A percentile compares a stretch with the other conserved stretches of the same genome.
phyloP scores from a whole-genome alignment of 192 early-diverging fungal genomes.

The Coemansia sp. region DNA sequence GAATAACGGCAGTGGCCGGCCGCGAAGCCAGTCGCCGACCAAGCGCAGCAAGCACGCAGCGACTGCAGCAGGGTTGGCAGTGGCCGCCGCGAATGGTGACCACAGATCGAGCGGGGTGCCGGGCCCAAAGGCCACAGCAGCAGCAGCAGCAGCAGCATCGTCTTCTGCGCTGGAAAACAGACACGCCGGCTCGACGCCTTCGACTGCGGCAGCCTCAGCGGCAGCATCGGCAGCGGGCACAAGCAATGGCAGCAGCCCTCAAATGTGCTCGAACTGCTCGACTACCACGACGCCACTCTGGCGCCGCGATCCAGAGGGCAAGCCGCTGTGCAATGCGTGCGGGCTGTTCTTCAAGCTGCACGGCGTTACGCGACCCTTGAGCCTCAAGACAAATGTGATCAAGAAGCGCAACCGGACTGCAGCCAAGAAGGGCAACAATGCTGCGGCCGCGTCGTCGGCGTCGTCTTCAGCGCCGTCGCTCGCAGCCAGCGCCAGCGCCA shows the following conservation, averaged over 20 bases:
- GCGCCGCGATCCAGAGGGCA: slow-evolving; percentile 86
- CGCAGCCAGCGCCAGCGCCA: neutral
- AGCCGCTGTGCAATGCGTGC: slow-evolving; percentile 96
- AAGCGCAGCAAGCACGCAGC: slow-evolving; percentile 3
- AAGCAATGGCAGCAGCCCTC: slow-evolving; percentile 14
- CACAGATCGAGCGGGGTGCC: no score
- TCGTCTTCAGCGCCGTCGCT: neutral
- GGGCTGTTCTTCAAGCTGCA: slow-evolving; percentile 96
- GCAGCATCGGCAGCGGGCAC: neutral
- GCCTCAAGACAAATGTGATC: slow-evolving; percentile 91
- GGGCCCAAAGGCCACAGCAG: no score
- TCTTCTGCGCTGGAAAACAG: no score
- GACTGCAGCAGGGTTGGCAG: neutral
- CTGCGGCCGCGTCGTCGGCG: neutral
- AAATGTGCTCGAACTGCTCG: slow-evolving; percentile 73
- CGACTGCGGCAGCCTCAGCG: neutral
- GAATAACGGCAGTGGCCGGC: neutral
- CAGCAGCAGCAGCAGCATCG: neutral
- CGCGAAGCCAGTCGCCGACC: slow-evolving; percentile 20
- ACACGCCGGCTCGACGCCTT: no score
- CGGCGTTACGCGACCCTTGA: slow-evolving; percentile 86
- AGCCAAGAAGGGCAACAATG: slow-evolving; percentile 19
- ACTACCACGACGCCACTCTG: slow-evolving; percentile 93
- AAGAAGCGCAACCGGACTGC: slow-evolving; percentile 85
- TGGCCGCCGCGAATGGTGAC: no score